Evolutionary conservation across 441 rosid species (phyloP).

Genomic region (Erodium moschatum): DNA sequence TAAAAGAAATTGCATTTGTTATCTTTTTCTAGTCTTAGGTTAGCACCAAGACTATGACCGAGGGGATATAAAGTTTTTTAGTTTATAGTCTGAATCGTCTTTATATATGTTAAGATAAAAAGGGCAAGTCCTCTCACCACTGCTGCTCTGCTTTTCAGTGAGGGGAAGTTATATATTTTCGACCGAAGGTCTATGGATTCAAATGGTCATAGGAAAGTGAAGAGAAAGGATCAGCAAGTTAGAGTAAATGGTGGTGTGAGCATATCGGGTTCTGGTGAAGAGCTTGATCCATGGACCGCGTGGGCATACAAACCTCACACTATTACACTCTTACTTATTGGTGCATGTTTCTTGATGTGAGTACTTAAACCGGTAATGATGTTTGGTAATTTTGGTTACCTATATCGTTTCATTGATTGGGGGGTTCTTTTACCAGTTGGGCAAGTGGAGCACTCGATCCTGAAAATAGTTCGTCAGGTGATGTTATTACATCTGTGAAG

Average conservation of each 20-base stretch:
- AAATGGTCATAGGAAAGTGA: conserved; percentile 46
- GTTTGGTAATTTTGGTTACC: neutral
- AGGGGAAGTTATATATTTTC: neutral
- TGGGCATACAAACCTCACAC: conserved; percentile 99
- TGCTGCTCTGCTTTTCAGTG: neutral
- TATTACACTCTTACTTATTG: conserved; percentile 72
- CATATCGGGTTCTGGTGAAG: conserved; percentile 33
- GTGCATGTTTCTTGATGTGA: conserved; percentile 94
- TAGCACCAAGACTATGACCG: neutral
- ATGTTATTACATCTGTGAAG: too few species aligned
- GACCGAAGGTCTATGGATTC: conserved; percentile 42
- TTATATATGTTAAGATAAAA: neutral
- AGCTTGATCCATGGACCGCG: conserved; percentile 98
- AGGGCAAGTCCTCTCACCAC: neutral
- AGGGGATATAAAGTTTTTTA: neutral
- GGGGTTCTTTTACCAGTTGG: neutral
- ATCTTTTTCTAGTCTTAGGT: neutral
- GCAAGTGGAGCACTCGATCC: too few species aligned
- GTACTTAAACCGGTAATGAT: conserved; percentile 24
- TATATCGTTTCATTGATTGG: neutral
- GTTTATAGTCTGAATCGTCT: neutral
- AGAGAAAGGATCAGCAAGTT: conserved; percentile 34
- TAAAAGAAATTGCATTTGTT: too few species aligned
- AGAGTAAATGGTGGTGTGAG: conserved; percentile 43
- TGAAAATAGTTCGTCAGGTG: too few species aligned